These are phyloP conservation scores for Ceratobasidium sp. DNA, from an alignment of 1,284 basidiomycete species.

Conservation along the genomic window DNA sequence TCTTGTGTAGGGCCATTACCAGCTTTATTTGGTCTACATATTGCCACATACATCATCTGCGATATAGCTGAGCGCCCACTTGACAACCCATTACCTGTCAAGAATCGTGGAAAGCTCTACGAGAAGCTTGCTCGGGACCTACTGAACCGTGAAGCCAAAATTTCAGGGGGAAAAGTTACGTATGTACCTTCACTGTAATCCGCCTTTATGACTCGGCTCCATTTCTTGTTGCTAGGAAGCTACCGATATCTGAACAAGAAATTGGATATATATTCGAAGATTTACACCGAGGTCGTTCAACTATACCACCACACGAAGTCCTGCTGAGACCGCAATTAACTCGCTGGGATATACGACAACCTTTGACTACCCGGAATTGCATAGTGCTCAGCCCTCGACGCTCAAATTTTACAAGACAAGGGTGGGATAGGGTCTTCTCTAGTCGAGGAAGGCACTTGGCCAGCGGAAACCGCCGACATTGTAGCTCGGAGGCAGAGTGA, in stretches of 20 bases:
- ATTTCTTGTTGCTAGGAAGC: slow-evolving; percentile 56
- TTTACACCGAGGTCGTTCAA: slow-evolving; percentile 78
- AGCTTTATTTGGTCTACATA: slow-evolving; percentile 86
- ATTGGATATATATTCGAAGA: slow-evolving; percentile 87
- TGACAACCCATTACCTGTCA: slow-evolving; percentile 80
- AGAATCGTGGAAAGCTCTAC: slow-evolving; percentile 84
- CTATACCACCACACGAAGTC: slow-evolving; percentile 76
- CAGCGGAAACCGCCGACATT: slow-evolving; percentile 2
- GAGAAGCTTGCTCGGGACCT: slow-evolving; percentile 81
- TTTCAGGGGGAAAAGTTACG: slow-evolving; percentile 53
- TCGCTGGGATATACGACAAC: slow-evolving; percentile 76
- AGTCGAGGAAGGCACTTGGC: slow-evolving; percentile 31
- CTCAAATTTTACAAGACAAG: slow-evolving; percentile 68
- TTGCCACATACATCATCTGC: slow-evolving; percentile 86
- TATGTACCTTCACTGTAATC: background rate
- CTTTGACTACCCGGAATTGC: slow-evolving; percentile 75
- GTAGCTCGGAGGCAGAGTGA: slow-evolving; percentile 20
- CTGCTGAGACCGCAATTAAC: slow-evolving; percentile 74
- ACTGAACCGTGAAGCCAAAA: slow-evolving; percentile 71
- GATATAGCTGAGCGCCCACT: slow-evolving; percentile 84
- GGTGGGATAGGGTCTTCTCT: slow-evolving; percentile 52
- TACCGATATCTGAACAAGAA: slow-evolving; percentile 83
- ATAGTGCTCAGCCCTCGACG: slow-evolving; percentile 83
- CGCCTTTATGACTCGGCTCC: background rate
- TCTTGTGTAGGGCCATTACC: slow-evolving; percentile 76